Conservation (phyloP, 176 grass and related monocot genomes). For the Dactylis glomerata region DNA sequence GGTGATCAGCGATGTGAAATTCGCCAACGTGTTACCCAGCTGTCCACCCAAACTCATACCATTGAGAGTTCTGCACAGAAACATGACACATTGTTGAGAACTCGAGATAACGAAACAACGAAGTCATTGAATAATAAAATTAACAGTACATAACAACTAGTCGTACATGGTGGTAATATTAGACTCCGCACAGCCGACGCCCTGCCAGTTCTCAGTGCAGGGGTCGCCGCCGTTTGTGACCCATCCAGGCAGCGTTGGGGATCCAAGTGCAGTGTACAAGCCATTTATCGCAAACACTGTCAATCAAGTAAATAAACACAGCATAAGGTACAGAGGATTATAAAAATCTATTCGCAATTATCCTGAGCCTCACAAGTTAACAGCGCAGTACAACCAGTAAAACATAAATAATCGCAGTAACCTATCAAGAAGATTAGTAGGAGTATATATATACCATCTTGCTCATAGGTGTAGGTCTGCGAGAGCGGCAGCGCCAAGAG, state of each 20-base stretch:
- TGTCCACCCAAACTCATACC: slow-evolving; percentile 77
- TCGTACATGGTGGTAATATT: slow-evolving; percentile 96
- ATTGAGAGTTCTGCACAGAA: slow-evolving; percentile 56
- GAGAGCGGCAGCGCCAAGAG: slow-evolving; percentile 38
- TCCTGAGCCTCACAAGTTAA: neutral
- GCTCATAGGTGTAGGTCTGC: slow-evolving; percentile 48
- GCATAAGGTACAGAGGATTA: neutral
- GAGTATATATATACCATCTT: slow-evolving; percentile 43
- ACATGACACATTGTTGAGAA: slow-evolving; percentile 7
- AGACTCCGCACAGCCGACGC: slow-evolving; percentile 63
- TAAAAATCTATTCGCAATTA: neutral
- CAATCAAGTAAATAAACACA: neutral
- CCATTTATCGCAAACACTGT: slow-evolving; percentile 90
- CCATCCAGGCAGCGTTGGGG: slow-evolving; percentile 79
- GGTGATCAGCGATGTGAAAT: slow-evolving; percentile 78
- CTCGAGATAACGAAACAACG: slow-evolving; percentile 20
- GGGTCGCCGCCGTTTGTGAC: slow-evolving; percentile 73
- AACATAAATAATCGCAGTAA: neutral
- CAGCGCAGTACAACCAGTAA: neutral
- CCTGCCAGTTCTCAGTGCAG: slow-evolving; percentile 80
- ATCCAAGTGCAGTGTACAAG: slow-evolving; percentile 66
- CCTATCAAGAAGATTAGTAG: neutral
- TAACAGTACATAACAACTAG: slow-evolving; percentile 19
- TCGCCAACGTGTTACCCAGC: slow-evolving; percentile 72
- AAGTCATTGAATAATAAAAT: neutral